Conservation (phyloP, 1,284 basidiomycete genomes). For the Cutaneotrichosporon sp. region DNA sequence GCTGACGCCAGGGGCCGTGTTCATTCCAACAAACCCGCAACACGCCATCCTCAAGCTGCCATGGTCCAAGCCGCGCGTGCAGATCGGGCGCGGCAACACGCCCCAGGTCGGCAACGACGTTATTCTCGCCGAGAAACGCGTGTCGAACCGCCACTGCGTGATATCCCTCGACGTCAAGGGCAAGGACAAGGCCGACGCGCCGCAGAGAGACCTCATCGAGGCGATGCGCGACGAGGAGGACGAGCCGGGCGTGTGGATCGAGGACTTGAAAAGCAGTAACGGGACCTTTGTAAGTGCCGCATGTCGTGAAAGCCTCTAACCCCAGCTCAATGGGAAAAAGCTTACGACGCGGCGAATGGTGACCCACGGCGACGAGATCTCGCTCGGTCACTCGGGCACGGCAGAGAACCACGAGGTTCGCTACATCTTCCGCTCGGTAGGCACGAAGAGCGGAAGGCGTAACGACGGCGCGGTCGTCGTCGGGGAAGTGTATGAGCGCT, state of each 20-base stretch:
- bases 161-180: constrained; percentile 37
- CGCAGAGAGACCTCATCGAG: constrained; percentile 18
- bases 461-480: constrained; percentile 46
- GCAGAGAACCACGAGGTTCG: constrained; percentile 50
- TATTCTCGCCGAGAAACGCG: constrained; percentile 38
- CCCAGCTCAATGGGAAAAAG: constrained; percentile 64
- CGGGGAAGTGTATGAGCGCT: constrained; percentile 46
- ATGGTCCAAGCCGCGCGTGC: constrained; percentile 36
- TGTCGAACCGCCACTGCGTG: constrained; percentile 43
- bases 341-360: constrained; percentile 58
- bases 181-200: constrained; percentile 19
- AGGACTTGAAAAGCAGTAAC: constrained; percentile 67
- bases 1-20: constrained; percentile 41
- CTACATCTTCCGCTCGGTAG: constrained; percentile 50
- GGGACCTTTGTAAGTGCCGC: constrained; percentile 68
- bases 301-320: neutral
- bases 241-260: constrained; percentile 58
- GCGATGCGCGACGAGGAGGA: constrained; percentile 36
- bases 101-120: constrained; percentile 34
- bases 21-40: constrained; percentile 40
- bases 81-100: constrained; percentile 40
- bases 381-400: constrained; percentile 59
- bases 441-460: constrained; percentile 31
- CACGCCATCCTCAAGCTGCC: constrained; percentile 44
- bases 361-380: constrained; percentile 72